phyloP scores from a whole-genome alignment of 306 rosid species.

The Echinosophora koreensis region DNA sequence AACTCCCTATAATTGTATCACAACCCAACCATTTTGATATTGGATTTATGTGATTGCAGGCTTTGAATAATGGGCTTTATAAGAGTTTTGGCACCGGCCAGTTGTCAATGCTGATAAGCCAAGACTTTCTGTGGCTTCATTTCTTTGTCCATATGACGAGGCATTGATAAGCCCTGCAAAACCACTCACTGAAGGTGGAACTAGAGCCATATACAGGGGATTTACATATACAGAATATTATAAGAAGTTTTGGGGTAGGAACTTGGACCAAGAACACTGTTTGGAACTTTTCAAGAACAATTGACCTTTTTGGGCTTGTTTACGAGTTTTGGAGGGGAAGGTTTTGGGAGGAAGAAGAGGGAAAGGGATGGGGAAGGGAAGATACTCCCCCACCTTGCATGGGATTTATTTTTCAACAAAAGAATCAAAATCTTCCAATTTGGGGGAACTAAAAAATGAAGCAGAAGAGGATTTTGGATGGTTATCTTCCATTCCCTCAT shows the following conservation, averaged over 20 bases:
- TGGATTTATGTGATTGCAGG: constrained; percentile 59
- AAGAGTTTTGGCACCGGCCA: constrained; percentile 96
- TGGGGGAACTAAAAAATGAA: no score
- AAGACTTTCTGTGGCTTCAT: constrained; percentile 88
- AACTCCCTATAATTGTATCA: not conserved
- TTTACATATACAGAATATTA: constrained; percentile 82
- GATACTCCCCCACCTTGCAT: no score
- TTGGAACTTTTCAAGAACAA: constrained; percentile 78
- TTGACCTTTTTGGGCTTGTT: no score
- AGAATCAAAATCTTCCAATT: no score
- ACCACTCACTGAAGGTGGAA: constrained; percentile 57
- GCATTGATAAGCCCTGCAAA: constrained; percentile 78
- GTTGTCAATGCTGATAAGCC: constrained; percentile 75
- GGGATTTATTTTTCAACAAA: no score
- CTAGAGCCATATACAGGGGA: constrained; percentile 62
- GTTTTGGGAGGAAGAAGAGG: no score
- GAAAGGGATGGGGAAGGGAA: no score
- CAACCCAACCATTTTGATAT: constrained; percentile 8
- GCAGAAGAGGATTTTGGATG: no score
- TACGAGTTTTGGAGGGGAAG: no score
- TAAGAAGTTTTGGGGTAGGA: constrained; percentile 81
- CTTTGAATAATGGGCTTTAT: constrained; percentile 83
- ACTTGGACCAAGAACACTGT: constrained; percentile 76
- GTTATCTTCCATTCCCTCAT: no score
- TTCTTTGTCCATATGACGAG: constrained; percentile 71